A percentile compares a stretch with the other conserved stretches of the same genome.
phyloP scores from a whole-genome alignment of 192 early-diverging fungal genomes.

The Gryganskiella cystojenkinii region DNA sequence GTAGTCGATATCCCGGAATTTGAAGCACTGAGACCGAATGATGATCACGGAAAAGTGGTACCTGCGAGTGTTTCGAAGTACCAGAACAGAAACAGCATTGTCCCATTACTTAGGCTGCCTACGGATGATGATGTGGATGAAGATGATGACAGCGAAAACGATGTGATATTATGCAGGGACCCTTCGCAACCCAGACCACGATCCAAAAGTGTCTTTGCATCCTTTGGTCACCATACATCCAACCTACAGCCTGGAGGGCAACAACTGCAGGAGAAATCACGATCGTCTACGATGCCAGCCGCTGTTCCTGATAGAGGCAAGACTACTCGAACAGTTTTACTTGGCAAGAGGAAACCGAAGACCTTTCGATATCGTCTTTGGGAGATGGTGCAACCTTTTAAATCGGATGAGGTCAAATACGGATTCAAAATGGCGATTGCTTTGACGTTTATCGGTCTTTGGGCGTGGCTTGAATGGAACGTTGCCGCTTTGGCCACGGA shows the following conservation, averaged over 20 bases:
- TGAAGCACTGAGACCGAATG: background rate
- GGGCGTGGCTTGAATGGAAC: conserved; percentile 45
- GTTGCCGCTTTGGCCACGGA: conserved; percentile 9
- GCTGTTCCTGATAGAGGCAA: background rate
- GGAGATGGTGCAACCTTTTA: conserved; percentile 24
- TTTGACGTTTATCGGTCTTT: conserved; percentile 38
- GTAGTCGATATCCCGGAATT: conserved; percentile 5
- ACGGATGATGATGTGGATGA: conserved; percentile 46
- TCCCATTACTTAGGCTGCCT: conserved; percentile 46
- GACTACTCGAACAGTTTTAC: background rate
- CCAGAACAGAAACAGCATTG: conserved; percentile 6
- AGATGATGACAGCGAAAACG: conserved; percentile 2
- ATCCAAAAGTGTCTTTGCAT: background rate
- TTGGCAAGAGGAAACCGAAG: conserved; percentile 4
- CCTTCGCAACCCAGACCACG: background rate
- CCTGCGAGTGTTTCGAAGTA: background rate
- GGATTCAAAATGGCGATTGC: conserved; percentile 56
- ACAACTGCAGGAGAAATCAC: background rate
- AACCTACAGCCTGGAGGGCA: background rate
- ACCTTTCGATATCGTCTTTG: conserved; percentile 46
- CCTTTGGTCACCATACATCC: no score
- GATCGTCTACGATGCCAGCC: no score
- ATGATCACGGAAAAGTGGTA: background rate
- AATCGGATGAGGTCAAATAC: conserved; percentile 53
- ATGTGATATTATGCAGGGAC: background rate